Evolutionary conservation across 2,329 filamentous ascomycete species (phyloP), one percentile per base, ranked within the genome.

Genomic region (Alternaria ventricosa): DNA sequence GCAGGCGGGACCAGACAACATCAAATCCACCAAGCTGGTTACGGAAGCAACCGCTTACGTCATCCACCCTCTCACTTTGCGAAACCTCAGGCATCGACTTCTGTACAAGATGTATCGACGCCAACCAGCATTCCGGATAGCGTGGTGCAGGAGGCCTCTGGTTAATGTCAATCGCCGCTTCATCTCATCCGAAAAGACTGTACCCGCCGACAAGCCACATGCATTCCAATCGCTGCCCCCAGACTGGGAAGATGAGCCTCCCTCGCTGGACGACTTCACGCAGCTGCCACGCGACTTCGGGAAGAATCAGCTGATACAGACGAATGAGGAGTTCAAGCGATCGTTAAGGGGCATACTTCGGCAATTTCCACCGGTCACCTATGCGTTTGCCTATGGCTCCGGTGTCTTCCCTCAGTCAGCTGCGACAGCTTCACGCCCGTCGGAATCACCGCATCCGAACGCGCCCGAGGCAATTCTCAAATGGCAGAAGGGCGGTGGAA

Each of bases 351-450:
- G 94, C 73, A 92, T 98, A 68, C 84, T 97, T 22, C 96, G 94
- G 88, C 89, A 96, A 74, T 98, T 99, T 80, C 95, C 96, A 1
- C 95, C 96, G 0, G 97, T 99, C 70, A 89, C 94, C 60, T 98
- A 98, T 83, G 95, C 94, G 13, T 97, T 99, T 79, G 96, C 96
- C 2, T 99, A 99, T 77, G 96, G 96, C 22, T 98, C 95, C 6
- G 96, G 96, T 5, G 96, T 99, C 10, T 99, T 99, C 75, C 90
- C 94, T 0, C 96, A 99, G 78, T 83, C 83, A 53, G 86, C 86
- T 69, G 78, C 79, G 45, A 78, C 78, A 41, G 79, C 83, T 47
- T 76, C 82, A 76, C 80, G 82, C 64, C 80, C 83, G 64, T 83
- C 89, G 55, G 84, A 88, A 55, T 88, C 89, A 20, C 88, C 94